These are phyloP conservation scores for Aspergillus hortae DNA, from an alignment of 2,329 filamentous ascomycete genomes.

Conservation along the genomic window DNA sequence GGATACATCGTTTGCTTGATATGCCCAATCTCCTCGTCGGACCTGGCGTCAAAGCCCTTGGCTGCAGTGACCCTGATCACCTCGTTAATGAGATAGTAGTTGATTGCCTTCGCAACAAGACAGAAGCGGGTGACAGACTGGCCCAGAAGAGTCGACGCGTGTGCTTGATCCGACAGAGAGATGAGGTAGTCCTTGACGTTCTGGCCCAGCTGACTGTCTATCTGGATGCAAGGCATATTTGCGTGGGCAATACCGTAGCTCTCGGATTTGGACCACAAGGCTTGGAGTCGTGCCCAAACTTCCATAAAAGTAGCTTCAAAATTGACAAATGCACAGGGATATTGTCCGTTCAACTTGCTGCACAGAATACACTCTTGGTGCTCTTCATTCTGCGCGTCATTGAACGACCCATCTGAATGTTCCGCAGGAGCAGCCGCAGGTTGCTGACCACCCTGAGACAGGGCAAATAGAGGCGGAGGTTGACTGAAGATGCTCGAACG, in stretches of 20 bases:
- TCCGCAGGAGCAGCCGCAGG: not conserved
- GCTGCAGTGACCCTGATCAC: constrained; percentile 22
- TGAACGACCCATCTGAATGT: not conserved
- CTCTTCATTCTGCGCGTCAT: not conserved
- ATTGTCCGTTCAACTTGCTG: not conserved
- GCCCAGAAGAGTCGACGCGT: constrained; percentile 19
- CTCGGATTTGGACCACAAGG: constrained; percentile 15
- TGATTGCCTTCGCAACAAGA: constrained; percentile 27
- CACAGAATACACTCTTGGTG: not conserved
- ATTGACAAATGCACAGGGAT: constrained; percentile 1
- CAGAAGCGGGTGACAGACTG: constrained; percentile 19
- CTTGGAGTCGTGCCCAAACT: constrained; percentile 11
- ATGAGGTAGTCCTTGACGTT: constrained; percentile 20
- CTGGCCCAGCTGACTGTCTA: constrained; percentile 14
- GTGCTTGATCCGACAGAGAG: constrained; percentile 9
- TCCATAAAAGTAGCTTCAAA: constrained; percentile 2
- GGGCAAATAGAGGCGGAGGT: constrained; percentile 10
- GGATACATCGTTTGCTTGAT: constrained; percentile 15
- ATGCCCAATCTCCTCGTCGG: constrained; percentile 20
- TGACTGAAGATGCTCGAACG: constrained; percentile 14
- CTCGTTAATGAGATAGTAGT: constrained; percentile 20
- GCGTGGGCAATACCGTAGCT: constrained; percentile 16
- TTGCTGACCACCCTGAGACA: not conserved
- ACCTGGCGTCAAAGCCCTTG: constrained; percentile 20
- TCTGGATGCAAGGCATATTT: constrained; percentile 12